Evolutionary conservation across 352 stramenopile species (phyloP).

Genomic region (Pythium monospermum): DNA sequence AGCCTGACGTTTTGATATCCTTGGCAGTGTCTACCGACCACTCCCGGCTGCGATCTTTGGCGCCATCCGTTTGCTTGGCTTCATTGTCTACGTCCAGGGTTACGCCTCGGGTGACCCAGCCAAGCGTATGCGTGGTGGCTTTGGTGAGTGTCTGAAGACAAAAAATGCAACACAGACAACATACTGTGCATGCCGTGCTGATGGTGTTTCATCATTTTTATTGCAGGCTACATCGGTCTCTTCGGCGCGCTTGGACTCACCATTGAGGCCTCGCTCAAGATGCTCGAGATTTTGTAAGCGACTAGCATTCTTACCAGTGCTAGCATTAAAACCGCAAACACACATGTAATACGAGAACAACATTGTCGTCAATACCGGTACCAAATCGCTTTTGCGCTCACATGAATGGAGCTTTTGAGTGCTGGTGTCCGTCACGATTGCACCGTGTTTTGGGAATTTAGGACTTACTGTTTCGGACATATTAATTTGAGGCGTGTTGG

Average conservation of each 20-base stretch:
- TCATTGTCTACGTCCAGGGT: slow-evolving; percentile 60
- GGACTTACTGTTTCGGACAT: background rate
- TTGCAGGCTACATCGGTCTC: slow-evolving; percentile 49
- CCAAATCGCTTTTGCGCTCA: no score
- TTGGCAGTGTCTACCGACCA: slow-evolving; percentile 50
- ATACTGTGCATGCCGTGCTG: background rate
- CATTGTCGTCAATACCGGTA: no score
- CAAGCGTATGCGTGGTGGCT: slow-evolving; percentile 53
- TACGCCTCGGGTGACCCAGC: slow-evolving; percentile 58
- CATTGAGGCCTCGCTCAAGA: slow-evolving; percentile 28
- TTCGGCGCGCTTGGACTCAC: slow-evolving; percentile 27
- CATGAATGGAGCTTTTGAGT: no score
- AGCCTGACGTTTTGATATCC: no score
- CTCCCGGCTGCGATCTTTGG: slow-evolving; percentile 51
- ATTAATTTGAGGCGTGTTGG: background rate
- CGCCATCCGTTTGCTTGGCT: slow-evolving; percentile 47
- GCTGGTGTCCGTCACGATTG: no score
- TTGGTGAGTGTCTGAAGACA: slow-evolving; percentile 40
- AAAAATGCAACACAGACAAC: background rate
- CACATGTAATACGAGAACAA: no score
- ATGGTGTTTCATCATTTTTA: no score
- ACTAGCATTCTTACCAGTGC: no score
- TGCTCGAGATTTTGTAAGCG: slow-evolving; percentile 28
- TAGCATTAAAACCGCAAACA: no score
- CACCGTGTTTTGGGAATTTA: background rate